phyloP scores from a whole-genome alignment of 2,329 filamentous ascomycete species.

The Fusarium sp. region DNA sequence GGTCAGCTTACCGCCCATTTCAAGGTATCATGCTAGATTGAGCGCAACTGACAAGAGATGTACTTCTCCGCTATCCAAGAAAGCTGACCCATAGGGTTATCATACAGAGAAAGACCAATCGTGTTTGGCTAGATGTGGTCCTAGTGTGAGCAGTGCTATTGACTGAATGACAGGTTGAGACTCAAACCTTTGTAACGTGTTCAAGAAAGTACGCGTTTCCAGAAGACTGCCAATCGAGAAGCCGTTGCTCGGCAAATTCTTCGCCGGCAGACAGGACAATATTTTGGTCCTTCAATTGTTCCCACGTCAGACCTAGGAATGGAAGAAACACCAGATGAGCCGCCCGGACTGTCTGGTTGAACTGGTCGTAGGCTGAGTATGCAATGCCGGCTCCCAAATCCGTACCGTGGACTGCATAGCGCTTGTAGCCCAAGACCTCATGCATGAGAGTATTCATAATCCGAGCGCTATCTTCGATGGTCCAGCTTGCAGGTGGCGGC shows the following conservation, averaged over 20 bases:
- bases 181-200: neutral
- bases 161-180: too few relatives aligned
- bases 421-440: neutral
- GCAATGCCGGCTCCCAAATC: neutral
- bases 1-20: too few relatives aligned
- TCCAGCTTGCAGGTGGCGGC: neutral
- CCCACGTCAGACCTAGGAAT: neutral
- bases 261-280: neutral
- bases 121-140: neutral
- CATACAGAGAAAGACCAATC: neutral
- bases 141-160: too few relatives aligned
- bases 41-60: neutral
- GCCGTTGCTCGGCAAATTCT: neutral
- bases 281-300: neutral
- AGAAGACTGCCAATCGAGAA: neutral
- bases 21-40: too few relatives aligned
- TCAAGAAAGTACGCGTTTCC: neutral
- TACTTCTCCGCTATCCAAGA: constrained; percentile 2
- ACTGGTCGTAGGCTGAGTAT: neutral
- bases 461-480: neutral
- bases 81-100: neutral
- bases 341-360: neutral
- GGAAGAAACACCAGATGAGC: neutral
- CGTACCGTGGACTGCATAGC: neutral
- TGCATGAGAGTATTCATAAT: neutral